A percentile compares a stretch with the other conserved stretches of the same genome.
Conservation (phyloP, 345 rosid species). For the Turritis glabra region DNA sequence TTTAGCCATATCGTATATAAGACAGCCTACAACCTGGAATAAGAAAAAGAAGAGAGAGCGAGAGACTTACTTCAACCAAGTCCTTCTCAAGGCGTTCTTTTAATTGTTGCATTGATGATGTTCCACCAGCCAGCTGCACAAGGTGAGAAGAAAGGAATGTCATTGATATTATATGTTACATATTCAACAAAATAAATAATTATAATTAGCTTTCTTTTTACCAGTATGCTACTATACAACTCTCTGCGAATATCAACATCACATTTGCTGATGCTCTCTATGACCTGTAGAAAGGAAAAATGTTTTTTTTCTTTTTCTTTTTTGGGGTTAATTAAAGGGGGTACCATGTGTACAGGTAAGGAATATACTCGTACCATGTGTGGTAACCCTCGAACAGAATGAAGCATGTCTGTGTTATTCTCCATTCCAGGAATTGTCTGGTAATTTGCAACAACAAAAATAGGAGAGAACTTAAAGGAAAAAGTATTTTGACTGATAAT, state of each 20-base stretch:
- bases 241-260: constrained; percentile 96
- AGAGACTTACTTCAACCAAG: constrained; percentile 65
- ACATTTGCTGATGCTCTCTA: constrained; percentile 86
- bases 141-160: neutral
- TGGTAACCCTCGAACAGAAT: constrained; percentile 77
- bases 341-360: neutral
- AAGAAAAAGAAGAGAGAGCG: neutral
- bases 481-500: neutral
- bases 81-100: constrained; percentile 98
- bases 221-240: constrained; percentile 87
- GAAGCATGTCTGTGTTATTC: constrained; percentile 52
- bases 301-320: neutral
- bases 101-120: constrained; percentile 95
- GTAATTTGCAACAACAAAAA: neutral
- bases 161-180: neutral
- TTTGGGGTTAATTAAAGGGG: neutral
- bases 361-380: constrained; percentile 61
- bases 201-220: constrained; percentile 35
- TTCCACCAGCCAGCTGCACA: constrained; percentile 89
- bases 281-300: constrained; percentile 54
- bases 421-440: constrained; percentile 95
- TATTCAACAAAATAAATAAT: neutral
- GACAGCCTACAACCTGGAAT: neutral
- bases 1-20: neutral
- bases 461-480: neutral